Evolutionary conservation across 1,284 basidiomycete species (phyloP).

Genomic region (Caloboletus firmus): DNA sequence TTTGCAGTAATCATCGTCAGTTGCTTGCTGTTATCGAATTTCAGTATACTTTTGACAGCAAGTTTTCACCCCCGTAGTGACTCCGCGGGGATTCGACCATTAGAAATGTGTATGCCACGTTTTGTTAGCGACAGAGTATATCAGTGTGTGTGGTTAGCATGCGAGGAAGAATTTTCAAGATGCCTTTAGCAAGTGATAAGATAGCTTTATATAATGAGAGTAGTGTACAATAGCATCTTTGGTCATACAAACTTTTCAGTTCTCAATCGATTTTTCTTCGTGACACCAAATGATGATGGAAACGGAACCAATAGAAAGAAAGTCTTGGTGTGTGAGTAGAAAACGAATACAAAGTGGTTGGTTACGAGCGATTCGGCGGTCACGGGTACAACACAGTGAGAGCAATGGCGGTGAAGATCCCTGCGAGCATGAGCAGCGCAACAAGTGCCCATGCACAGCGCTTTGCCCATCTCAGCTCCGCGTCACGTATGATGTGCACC

Average conservation of each 20-base stretch:
- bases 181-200: neutral
- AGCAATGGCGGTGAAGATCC: conserved; percentile 14
- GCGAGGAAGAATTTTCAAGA: neutral
- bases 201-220: neutral
- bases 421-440: conserved; percentile 18
- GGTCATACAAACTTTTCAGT: neutral
- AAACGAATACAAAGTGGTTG: neutral
- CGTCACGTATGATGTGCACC: conserved; percentile 35
- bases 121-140: neutral
- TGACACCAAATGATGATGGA: neutral
- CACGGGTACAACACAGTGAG: neutral
- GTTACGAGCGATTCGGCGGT: neutral
- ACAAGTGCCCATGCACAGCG: conserved; percentile 35
- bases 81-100: neutral
- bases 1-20: neutral
- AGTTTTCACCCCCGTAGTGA: neutral
- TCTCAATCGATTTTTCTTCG: neutral
- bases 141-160: too few relatives aligned
- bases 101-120: neutral
- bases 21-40: neutral
- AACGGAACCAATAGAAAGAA: neutral
- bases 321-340: too few relatives aligned
- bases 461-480: conserved; percentile 44
- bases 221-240: neutral
- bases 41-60: neutral